Evolutionary conservation across 148 eudicot species (phyloP).

Genomic region (Rhododendron ferrugineum): DNA sequence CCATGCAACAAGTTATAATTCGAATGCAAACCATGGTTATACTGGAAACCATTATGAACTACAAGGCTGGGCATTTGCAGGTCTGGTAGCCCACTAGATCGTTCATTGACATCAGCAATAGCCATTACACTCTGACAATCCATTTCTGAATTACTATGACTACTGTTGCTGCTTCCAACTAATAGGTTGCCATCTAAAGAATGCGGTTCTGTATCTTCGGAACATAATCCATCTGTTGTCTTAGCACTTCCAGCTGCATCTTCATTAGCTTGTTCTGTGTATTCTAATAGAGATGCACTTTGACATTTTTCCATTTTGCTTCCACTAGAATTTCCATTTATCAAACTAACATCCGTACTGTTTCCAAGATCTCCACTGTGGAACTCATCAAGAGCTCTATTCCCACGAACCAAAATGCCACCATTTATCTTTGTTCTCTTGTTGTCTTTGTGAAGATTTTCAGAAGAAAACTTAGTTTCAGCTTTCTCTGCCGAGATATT

Average conservation of each 20-base stretch:
- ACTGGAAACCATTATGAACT: conserved; percentile 1
- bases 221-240: background rate
- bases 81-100: conserved; percentile 1
- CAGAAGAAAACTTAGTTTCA: background rate
- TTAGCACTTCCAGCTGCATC: background rate
- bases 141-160: background rate
- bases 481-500: background rate
- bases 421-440: background rate
- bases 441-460: background rate
- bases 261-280: background rate
- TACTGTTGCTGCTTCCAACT: conserved; percentile 5
- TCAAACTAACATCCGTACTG: background rate
- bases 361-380: background rate
- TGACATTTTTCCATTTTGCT: background rate
- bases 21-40: conserved; percentile 6
- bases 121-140: background rate
- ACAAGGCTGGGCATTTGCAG: background rate
- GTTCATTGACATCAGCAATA: background rate
- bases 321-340: background rate
- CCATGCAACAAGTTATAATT: background rate
- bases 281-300: background rate
- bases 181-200: background rate
- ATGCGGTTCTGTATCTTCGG: conserved; percentile 2
- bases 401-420: background rate
- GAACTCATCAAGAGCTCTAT: conserved; percentile 1